Evolutionary conservation across 345 rosid genomes (phyloP), one percentile per base, ranked within the genome.

Genomic region (Ceriops decandra): DNA sequence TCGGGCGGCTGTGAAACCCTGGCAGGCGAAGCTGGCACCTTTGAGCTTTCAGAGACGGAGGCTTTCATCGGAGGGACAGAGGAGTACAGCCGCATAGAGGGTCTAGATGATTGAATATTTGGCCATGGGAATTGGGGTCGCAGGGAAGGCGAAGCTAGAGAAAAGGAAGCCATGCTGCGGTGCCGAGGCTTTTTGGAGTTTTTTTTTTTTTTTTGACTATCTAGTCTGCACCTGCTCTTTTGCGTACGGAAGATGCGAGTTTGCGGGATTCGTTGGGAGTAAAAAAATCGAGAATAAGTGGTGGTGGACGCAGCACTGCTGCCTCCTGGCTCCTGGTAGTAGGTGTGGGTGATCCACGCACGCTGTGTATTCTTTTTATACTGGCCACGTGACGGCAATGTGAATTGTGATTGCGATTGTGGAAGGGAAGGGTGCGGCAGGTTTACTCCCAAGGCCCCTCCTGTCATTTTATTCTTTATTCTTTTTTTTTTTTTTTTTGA

Each of bases 11-110:
- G 68, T 0, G 75, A 30, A 36, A 58, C 62, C 19, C 61, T 22
- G 4, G 33, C 46, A 0, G 71, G 27, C 1, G 64, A 38, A 22
- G 30, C 69, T 1, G 74, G 63, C 5, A 64, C 35, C 0, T 74
- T 20, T 6, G 84, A 77, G 1, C 74, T 80, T 15, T 84, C 84
- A 1, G 89, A 85, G 1, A 78, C 64, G 0, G 90, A 84, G 6
- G 86, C 82, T 10, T 31, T 68, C 76, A 84, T 74, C 52, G 76
- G 82, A 42, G 64, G 66, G 11, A 42, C 17, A 15, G 60, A 24
- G 21, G 53, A 24, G 21, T 71, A 22, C 13, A 72, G 77, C 26
- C 69, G 64, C 0, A 57, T 1, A 10, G 31, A 62, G 47, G 2
- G 20, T 4, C 60, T 79, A 0, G 74, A 59, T 0, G 72, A 74